Percentiles rank a stretch among this genome's conserved stretches.
Conservation (phyloP, 495 filamentous ascomycete genomes). For the Aspergillus cristatus region DNA sequence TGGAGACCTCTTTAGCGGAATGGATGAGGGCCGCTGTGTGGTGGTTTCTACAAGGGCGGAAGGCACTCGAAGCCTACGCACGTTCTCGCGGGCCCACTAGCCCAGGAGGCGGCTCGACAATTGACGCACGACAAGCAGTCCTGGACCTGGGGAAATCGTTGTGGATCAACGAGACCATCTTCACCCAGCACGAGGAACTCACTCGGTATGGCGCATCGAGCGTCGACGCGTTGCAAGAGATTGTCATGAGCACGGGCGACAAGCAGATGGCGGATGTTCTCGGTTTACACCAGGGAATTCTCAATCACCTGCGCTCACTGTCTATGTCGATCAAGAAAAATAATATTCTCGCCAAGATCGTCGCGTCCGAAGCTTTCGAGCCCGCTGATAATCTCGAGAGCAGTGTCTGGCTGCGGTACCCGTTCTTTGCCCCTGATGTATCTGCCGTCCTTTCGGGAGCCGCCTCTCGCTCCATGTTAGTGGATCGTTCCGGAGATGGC, state of each 20-base stretch:
- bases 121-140: conserved; percentile 52
- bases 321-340: conserved; percentile 76
- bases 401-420: conserved; percentile 67
- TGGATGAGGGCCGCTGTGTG: conserved; percentile 65
- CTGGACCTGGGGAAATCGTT: conserved; percentile 73
- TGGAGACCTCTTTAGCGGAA: conserved; percentile 48
- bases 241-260: conserved; percentile 40
- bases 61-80: conserved; percentile 60
- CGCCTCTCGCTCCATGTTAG: conserved; percentile 38
- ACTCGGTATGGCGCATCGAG: conserved; percentile 36
- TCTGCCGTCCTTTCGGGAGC: conserved; percentile 54
- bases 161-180: conserved; percentile 66
- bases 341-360: conserved; percentile 49
- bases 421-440: conserved; percentile 58
- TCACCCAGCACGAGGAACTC: conserved; percentile 45
- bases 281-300: conserved; percentile 44
- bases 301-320: conserved; percentile 59
- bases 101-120: conserved; percentile 15
- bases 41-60: conserved; percentile 81
- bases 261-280: conserved; percentile 37
- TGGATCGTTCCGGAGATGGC: conserved; percentile 24
- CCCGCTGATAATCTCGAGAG: conserved; percentile 60
- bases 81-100: conserved; percentile 46
- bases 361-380: conserved; percentile 30
- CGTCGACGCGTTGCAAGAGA: conserved; percentile 33